phyloP scores from a whole-genome alignment of 148 eudicot species.

The Vaccinium macrocarpon region DNA sequence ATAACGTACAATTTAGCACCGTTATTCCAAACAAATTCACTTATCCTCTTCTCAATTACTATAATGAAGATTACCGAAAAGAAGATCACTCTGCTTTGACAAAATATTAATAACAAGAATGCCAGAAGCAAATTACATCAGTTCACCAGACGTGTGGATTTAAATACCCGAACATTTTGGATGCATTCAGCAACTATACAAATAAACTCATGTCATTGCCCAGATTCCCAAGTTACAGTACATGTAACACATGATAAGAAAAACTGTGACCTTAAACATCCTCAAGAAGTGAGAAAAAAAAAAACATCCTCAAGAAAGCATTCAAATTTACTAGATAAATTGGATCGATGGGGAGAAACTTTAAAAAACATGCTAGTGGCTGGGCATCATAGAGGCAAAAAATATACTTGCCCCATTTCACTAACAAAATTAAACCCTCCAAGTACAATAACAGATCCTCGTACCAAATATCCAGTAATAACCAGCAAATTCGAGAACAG shows the following conservation, averaged over 20 bases:
- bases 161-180: neutral
- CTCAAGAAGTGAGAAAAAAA: too few relatives aligned
- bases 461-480: slow-evolving; percentile 91
- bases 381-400: slow-evolving; percentile 13
- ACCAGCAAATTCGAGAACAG: slow-evolving; percentile 50
- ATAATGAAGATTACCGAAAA: neutral
- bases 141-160: neutral
- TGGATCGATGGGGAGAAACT: neutral
- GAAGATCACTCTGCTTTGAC: neutral
- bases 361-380: neutral
- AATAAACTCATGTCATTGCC: neutral
- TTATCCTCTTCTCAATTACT: neutral
- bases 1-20: neutral
- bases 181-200: neutral
- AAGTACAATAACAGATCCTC: slow-evolving; percentile 95
- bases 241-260: neutral
- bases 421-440: slow-evolving; percentile 92
- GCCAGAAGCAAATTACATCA: neutral
- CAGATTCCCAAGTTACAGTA: neutral
- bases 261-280: neutral
- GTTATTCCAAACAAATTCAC: neutral
- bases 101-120: neutral
- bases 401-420: slow-evolving; percentile 96
- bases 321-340: neutral
- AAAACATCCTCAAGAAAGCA: slow-evolving; percentile 1